A percentile compares a stretch with the other conserved stretches of the same genome.
Conservation (phyloP, 441 rosid genomes). For the Arabidopsis lyrata region DNA sequence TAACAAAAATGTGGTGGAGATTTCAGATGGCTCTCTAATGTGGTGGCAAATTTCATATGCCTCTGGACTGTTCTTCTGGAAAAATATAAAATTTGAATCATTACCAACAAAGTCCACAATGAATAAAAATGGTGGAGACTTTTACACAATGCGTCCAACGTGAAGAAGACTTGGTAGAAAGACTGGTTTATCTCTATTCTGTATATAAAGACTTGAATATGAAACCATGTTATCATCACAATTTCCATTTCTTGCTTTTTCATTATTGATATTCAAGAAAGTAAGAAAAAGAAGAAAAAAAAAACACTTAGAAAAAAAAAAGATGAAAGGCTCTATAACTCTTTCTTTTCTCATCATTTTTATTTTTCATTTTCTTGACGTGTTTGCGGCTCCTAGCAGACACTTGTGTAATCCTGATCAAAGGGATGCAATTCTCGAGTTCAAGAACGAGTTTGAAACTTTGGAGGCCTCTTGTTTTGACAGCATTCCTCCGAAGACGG, state of each 20-base stretch:
- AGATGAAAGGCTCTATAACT: neutral
- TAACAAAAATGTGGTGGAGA: no score
- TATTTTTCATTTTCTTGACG: neutral
- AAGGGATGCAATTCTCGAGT: slow-evolving; percentile 21
- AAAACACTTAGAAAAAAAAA: no score
- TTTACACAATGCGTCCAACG: no score
- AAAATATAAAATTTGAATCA: no score
- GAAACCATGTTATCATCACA: neutral
- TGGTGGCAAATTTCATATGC: no score
- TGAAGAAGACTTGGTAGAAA: neutral
- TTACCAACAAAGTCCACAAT: no score
- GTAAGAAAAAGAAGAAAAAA: no score
- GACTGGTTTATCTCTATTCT: neutral
- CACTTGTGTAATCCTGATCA: slow-evolving; percentile 18
- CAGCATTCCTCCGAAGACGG: neutral
- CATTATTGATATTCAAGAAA: neutral
- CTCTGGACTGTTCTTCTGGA: no score
- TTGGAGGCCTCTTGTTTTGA: neutral
- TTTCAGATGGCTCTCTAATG: no score
- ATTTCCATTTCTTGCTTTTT: neutral
- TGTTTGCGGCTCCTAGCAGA: neutral
- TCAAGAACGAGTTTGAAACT: neutral
- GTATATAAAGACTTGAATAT: neutral
- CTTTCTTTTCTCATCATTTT: slow-evolving; percentile 14
- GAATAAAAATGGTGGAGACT: no score